Evolutionary conservation across 2,329 filamentous ascomycete genomes (phyloP).

Genomic region (Aspergillus glaucus): DNA sequence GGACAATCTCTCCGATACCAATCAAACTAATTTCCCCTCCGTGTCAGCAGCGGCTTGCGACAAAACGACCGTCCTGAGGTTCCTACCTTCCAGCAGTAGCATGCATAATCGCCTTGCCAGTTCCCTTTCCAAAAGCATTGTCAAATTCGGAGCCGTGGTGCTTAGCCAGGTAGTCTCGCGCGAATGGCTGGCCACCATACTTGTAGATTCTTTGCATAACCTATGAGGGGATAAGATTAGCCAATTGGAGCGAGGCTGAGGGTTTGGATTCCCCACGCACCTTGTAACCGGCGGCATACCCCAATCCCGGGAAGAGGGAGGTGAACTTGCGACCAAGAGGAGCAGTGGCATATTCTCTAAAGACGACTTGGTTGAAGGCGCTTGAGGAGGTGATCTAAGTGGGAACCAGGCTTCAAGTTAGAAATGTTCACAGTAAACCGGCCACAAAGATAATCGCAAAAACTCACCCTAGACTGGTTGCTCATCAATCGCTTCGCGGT

Average conservation of each 20-base stretch:
- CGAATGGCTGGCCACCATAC: slow-evolving; percentile 94
- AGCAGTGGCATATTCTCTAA: slow-evolving; percentile 78
- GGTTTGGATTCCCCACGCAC: slow-evolving; percentile 35
- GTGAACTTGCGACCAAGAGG: slow-evolving; percentile 72
- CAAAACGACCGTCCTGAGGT: neutral
- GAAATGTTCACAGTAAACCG: neutral
- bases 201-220: slow-evolving; percentile 96
- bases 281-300: slow-evolving; percentile 98
- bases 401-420: slow-evolving; percentile 4
- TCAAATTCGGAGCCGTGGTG: slow-evolving; percentile 83
- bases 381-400: slow-evolving; percentile 50
- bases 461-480: slow-evolving; percentile 70
- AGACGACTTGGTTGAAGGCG: slow-evolving; percentile 84
- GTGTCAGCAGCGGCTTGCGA: slow-evolving; percentile 10
- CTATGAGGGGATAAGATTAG: slow-evolving; percentile 31
- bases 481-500: slow-evolving; percentile 99
- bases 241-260: neutral
- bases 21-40: slow-evolving; percentile 58
- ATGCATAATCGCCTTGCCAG: slow-evolving; percentile 96
- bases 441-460: neutral
- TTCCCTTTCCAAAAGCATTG: slow-evolving; percentile 86
- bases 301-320: slow-evolving; percentile 91
- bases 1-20: slow-evolving; percentile 93
- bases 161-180: slow-evolving; percentile 75
- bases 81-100: slow-evolving; percentile 81